Percentiles rank a stretch among this genome's conserved stretches.
Conservation (phyloP, 805 yeast genomes). For the Starmerella asiatica region DNA sequence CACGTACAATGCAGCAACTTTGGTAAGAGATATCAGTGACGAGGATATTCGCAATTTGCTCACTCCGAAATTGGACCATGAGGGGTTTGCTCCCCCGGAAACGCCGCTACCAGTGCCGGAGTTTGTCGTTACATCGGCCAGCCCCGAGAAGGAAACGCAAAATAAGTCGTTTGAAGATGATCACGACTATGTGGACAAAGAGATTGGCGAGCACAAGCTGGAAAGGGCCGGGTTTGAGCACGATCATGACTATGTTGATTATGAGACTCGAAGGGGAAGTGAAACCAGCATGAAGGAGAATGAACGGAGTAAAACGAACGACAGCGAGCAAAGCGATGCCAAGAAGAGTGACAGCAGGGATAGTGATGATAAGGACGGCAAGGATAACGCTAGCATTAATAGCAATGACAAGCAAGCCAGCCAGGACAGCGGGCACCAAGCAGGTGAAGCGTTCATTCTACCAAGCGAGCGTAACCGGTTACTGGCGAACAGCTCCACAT, state of each 20-base stretch:
- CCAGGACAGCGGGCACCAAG: neutral
- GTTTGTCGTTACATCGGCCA: conserved; percentile 11
- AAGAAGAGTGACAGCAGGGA: too few relatives aligned
- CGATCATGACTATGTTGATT: conserved; percentile 6
- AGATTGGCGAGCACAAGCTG: neutral
- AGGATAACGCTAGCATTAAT: neutral
- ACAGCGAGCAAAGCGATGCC: too few relatives aligned
- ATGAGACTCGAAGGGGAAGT: too few relatives aligned
- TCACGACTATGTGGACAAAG: neutral
- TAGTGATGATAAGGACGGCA: conserved; percentile 6
- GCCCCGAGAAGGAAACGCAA: conserved; percentile 5
- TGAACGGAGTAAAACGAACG: too few relatives aligned
- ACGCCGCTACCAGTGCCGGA: conserved; percentile 4
- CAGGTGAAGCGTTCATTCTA: conserved; percentile 8
- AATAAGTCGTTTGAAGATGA: neutral
- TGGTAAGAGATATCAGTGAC: conserved; percentile 17
- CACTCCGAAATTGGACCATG: conserved; percentile 17
- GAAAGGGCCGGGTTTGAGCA: neutral
- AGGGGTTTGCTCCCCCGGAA: conserved; percentile 4
- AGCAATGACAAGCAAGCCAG: too few relatives aligned
- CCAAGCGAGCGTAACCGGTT: conserved; percentile 15
- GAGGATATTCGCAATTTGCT: conserved; percentile 20
- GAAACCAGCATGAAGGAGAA: too few relatives aligned
- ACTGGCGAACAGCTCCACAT: neutral
- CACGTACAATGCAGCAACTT: conserved; percentile 18